Evolutionary conservation across 2,329 filamentous ascomycete genomes (phyloP).

Genomic region (Achaetomium macrosporum): DNA sequence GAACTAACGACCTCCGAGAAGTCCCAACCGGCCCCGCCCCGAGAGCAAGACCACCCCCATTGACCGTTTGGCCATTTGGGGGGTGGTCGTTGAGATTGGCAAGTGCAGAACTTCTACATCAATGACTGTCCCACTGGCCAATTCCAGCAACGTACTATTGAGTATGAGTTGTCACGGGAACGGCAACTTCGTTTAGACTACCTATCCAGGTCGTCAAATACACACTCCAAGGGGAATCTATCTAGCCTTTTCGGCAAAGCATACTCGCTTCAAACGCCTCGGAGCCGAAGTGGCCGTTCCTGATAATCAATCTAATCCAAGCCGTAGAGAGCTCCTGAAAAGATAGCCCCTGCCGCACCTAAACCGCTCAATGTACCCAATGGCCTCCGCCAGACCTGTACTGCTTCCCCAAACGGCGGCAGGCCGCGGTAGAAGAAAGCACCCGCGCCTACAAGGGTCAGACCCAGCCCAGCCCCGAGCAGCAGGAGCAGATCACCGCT

Average conservation of each 20-base stretch:
- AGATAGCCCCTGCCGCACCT: conserved; percentile 24
- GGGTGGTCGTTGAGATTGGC: too few relatives aligned
- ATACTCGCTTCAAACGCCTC: conserved; percentile 4
- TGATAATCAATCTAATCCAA: not conserved
- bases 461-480: conserved; percentile 10
- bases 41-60: too few relatives aligned
- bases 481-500: conserved; percentile 12
- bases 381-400: conserved; percentile 23
- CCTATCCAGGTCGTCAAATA: too few relatives aligned
- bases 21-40: too few relatives aligned
- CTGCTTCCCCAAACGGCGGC: conserved; percentile 20
- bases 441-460: conserved; percentile 13
- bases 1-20: too few relatives aligned
- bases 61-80: too few relatives aligned
- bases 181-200: too few relatives aligned
- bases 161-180: too few relatives aligned
- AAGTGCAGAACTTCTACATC: too few relatives aligned
- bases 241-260: conserved; percentile 1
- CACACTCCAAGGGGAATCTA: conserved; percentile 1
- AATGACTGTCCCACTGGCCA: too few relatives aligned
- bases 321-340: conserved; percentile 15
- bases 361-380: conserved; percentile 15
- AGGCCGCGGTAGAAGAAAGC: conserved; percentile 17
- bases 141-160: too few relatives aligned
- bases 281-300: too few relatives aligned